Base-by-base conservation (phyloP, 2,329 filamentous ascomycete genomes). In the Pseudonectria buxi region DNA sequence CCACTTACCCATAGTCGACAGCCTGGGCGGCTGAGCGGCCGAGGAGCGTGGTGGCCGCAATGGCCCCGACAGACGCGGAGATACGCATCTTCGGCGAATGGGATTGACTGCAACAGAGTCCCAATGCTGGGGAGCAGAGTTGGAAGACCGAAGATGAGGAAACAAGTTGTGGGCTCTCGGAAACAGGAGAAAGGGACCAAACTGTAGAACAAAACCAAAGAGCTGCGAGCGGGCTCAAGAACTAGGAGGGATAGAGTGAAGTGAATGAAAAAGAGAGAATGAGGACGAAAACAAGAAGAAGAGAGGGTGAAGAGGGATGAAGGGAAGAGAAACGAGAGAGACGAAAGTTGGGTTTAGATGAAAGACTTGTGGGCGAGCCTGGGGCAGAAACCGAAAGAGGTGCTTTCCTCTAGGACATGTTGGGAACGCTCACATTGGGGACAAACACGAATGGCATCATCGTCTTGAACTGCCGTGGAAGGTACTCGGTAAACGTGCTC, bases 51-150 rank as follows among this genome's bases (percentile, higher is more conserved):
- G 60, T 42, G 47, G 58, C 58, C 46, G 53, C 40, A 30, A 68
- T 35, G 50, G 54, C 54, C 44, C 57, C 52, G 40, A 68, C 41
- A 39, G 59, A 53, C 30, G 55, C 48, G 40, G 44, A 40, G 36
- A 54, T 47, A 53, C 62, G 65, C 67, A 70, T 70, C 47, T 45
- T 58, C 49, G 31, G 33, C 33, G 33, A 37, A 25, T 26, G 33
- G 13, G 30, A 33, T 40, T 43, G 35, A 29, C 30, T 14, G 26
- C 35, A 24, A 27, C 10, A 28, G 28, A 24, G 26, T 10, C 33
- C 27, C 12, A 15, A 22, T 26, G n/a, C 12, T 24, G 25, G 26
- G 24, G 30, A 26, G 15, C 24, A 27, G 24, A 14, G 16, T 26
- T 25, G 33, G 14, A 18, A 15, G 35, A 27, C 13, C 27, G 30